These are phyloP conservation scores for Puccinia horiana DNA, from an alignment of 1,284 basidiomycete species.

Conservation along the genomic window DNA sequence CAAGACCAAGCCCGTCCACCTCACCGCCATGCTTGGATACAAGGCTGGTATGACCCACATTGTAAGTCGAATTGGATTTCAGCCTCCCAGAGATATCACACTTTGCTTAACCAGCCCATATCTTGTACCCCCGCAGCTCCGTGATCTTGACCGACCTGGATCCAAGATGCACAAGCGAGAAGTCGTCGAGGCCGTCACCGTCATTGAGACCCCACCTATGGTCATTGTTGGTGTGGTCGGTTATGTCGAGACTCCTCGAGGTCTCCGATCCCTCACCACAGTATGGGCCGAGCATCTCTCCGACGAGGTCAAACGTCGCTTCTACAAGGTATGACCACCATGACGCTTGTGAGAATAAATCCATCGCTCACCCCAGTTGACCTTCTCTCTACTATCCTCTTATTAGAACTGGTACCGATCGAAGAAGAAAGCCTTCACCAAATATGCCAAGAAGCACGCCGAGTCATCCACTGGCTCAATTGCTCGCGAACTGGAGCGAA, in stretches of 20 bases:
- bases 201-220: slow-evolving; percentile 96
- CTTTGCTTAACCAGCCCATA: neutral
- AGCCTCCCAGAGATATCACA: neutral
- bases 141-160: slow-evolving; percentile 97
- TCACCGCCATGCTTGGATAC: slow-evolving; percentile 98
- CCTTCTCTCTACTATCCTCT: neutral
- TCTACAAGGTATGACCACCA: slow-evolving; percentile 72
- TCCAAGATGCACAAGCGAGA: slow-evolving; percentile 99
- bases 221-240: slow-evolving; percentile 98
- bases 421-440: slow-evolving; percentile 99
- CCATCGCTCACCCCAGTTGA: too few relatives aligned
- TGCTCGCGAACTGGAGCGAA: slow-evolving; percentile 95
- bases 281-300: slow-evolving; percentile 70
- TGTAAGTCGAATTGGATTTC: slow-evolving; percentile 59
- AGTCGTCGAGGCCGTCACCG: slow-evolving; percentile 94
- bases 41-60: slow-evolving; percentile 99
- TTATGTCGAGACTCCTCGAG: slow-evolving; percentile 99
- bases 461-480: slow-evolving; percentile 85
- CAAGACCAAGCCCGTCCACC: slow-evolving; percentile 97
- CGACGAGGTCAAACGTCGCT: slow-evolving; percentile 92
- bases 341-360: neutral
- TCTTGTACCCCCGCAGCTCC: slow-evolving; percentile 61
- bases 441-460: slow-evolving; percentile 73
- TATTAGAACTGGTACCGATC: slow-evolving; percentile 94
- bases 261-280: slow-evolving; percentile 79